Conservation (phyloP, 2,329 filamentous ascomycete species). For the Xylariaceae sp. region DNA sequence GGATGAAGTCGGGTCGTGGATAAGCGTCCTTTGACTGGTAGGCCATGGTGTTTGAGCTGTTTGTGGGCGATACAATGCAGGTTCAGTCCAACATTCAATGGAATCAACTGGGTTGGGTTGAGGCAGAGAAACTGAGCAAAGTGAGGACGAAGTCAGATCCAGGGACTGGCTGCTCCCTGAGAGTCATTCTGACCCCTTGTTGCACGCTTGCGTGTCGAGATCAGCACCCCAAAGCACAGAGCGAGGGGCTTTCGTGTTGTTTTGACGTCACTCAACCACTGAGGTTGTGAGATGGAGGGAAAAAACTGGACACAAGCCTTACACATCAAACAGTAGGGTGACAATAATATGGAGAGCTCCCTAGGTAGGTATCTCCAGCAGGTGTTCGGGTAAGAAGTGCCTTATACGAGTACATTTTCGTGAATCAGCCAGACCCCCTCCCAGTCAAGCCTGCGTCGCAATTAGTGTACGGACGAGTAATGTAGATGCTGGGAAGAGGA, state of each 20-base stretch:
- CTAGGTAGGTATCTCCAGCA: background rate
- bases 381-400: too few species aligned
- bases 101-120: background rate
- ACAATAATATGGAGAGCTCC: background rate
- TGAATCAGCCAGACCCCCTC: too few species aligned
- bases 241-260: background rate
- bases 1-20: slow-evolving; percentile 61
- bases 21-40: slow-evolving; percentile 39
- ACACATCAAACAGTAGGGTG: background rate
- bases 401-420: too few species aligned
- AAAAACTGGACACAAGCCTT: slow-evolving; percentile 25
- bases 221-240: slow-evolving; percentile 6
- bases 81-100: background rate
- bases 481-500: too few species aligned
- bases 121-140: background rate
- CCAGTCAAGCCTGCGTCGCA: too few species aligned
- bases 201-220: slow-evolving; percentile 9
- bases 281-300: slow-evolving; percentile 12
- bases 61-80: background rate
- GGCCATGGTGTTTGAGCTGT: slow-evolving; percentile 22
- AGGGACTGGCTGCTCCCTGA: slow-evolving; percentile 10
- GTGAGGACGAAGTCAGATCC: background rate
- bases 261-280: slow-evolving; percentile 31
- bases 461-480: too few species aligned
- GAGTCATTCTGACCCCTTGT: slow-evolving; percentile 11